Base-by-base conservation (phyloP, 306 rosid genomes). In the Acacia crassicarpa region DNA sequence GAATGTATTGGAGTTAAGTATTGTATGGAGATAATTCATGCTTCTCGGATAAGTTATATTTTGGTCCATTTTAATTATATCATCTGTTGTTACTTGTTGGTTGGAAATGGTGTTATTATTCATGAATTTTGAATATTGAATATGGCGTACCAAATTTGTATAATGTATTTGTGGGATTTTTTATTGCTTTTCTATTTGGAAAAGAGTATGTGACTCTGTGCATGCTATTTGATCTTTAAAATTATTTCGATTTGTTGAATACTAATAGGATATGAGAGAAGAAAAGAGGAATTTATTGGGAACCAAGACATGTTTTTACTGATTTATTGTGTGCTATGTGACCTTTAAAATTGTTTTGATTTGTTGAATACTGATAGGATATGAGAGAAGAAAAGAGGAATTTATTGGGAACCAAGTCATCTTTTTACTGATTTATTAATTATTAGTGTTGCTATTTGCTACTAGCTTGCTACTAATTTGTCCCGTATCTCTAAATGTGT, bases 401-500 rank as follows among this genome's bases (percentile, higher is more conserved):
- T 73, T 77, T 49, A 25, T 48, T 59, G 75, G 54, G 74, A 43
- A n/a, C 25, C 10, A 6, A 3, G 2, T 41, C 53, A 51, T 58
- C 19, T 73, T 67, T 51, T 62, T 35, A 5, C 7, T 35, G 40
- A 35, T 35, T 41, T n/a, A 51, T 48, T 40, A 51, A 71, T 72
- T 61, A 74, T 49, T 48, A 45, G 80, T 68, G 44, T 40, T 49
- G 76, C 65, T 67, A 74, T 49, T 32, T 71, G 72, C 70, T 67
- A 74, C 70, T 59, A 74, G 45, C 25, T 54, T 78, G 48, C 74
- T 84, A 13, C 69, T 78, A 58, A 49, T 69, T 81, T 56, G 9
- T 5, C 62, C 25, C 59, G 62, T 9, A 63, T 66, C 56, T 75
- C 76, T 75, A 72, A 84, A 89, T 75, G 17, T 82, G 69, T 53